Evolutionary conservation across 306 rosid species (phyloP).

Genomic region (Sechiopsis laciniata): DNA sequence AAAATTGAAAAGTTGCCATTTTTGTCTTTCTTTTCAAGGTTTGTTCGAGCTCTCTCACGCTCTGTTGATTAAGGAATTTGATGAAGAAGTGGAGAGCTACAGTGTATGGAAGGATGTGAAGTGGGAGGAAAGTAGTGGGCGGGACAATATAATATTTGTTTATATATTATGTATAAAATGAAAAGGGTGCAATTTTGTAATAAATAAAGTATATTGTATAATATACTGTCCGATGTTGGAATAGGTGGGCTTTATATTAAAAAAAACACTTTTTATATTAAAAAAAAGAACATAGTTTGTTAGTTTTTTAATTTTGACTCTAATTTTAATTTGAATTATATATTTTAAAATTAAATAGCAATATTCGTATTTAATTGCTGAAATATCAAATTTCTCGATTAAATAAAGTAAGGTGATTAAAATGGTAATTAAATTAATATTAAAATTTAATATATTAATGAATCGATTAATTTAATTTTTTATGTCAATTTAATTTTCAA

Average conservation of each 20-base stretch:
- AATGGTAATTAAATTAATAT: too few relatives aligned
- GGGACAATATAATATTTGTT: background rate
- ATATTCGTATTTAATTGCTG: too few relatives aligned
- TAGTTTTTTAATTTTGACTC: too few relatives aligned
- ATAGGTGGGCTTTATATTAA: background rate
- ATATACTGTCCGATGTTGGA: background rate
- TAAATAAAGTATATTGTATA: background rate
- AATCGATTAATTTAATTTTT: too few relatives aligned
- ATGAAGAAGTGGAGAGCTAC: background rate
- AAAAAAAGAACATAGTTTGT: too few relatives aligned
- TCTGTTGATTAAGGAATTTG: background rate
- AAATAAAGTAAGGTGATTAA: too few relatives aligned
- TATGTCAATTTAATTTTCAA: too few relatives aligned
- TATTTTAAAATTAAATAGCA: too few relatives aligned
- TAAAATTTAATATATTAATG: too few relatives aligned
- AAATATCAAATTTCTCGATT: too few relatives aligned
- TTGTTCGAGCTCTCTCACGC: background rate
- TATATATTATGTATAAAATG: background rate
- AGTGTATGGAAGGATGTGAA: slow-evolving; percentile 10
- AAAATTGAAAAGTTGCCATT: slow-evolving; percentile 28
- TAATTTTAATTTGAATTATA: too few relatives aligned
- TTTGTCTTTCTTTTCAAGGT: background rate
- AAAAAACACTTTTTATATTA: too few relatives aligned
- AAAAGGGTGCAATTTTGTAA: background rate
- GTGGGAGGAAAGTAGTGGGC: slow-evolving; percentile 12